These are phyloP conservation scores for Babesia gibsoni DNA, from an alignment of 169 alveolate species.

Conservation along the genomic window DNA sequence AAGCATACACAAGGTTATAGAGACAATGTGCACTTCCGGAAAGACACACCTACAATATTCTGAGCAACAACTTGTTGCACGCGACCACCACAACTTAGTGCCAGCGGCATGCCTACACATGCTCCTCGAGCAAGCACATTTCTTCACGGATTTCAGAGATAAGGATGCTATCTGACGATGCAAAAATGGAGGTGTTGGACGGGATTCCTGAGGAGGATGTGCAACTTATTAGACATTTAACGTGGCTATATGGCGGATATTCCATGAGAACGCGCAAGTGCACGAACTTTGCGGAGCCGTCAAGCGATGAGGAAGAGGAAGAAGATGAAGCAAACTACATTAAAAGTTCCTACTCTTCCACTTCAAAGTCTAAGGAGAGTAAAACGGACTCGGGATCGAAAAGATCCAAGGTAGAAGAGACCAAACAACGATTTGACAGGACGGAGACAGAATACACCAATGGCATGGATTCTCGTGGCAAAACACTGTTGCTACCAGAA, in stretches of 20 bases:
- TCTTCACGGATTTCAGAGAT: constrained; percentile 20
- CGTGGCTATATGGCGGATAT: constrained; percentile 65
- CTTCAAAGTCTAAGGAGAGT: too few relatives aligned
- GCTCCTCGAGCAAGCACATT: constrained; percentile 18
- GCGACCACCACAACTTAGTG: constrained; percentile 24
- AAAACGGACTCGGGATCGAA: too few relatives aligned
- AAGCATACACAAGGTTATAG: background rate
- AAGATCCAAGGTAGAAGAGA: too few relatives aligned
- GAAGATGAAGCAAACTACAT: too few relatives aligned
- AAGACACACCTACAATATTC: background rate
- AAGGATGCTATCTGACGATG: background rate
- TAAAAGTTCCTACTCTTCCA: too few relatives aligned
- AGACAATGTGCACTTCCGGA: background rate
- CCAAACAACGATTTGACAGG: too few relatives aligned
- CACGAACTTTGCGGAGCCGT: too few relatives aligned
- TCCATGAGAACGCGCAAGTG: constrained; percentile 28
- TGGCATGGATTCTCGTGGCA: too few relatives aligned
- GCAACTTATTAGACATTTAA: constrained; percentile 47
- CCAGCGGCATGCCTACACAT: constrained; percentile 15
- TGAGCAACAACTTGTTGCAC: background rate
- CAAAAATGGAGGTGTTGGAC: background rate
- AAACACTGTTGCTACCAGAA: too few relatives aligned
- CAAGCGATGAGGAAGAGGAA: too few relatives aligned
- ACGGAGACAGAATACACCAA: too few relatives aligned
- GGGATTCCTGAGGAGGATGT: constrained; percentile 57